These are phyloP conservation scores for Auxenochlorella pyrenoidosa DNA, from an alignment of 139 green algal species.

Conservation along the genomic window DNA sequence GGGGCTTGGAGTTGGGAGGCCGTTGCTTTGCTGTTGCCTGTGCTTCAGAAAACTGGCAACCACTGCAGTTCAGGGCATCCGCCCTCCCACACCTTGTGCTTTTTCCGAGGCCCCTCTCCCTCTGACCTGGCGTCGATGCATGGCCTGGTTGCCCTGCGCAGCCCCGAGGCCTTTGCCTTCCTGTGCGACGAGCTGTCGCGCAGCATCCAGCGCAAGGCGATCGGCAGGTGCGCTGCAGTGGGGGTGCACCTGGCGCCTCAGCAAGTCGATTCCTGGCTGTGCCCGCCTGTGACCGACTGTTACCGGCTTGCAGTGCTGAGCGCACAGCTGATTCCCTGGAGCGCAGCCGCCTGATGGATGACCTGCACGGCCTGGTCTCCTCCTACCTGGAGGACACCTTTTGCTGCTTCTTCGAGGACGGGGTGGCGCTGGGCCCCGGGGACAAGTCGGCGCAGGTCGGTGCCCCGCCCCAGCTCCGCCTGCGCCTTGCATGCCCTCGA, in stretches of 20 bases:
- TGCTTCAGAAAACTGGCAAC: background rate
- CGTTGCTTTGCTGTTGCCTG: background rate
- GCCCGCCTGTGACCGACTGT: no score
- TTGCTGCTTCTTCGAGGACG: conserved; percentile 14
- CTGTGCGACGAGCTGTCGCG: conserved; percentile 49
- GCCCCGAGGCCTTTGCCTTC: conserved; percentile 49
- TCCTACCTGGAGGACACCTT: conserved; percentile 25
- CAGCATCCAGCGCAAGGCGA: conserved; percentile 4
- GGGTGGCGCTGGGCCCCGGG: background rate
- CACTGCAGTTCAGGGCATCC: background rate
- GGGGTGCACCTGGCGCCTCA: no score
- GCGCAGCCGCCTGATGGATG: conserved; percentile 7
- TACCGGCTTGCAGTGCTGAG: no score
- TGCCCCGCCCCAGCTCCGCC: background rate
- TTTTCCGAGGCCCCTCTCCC: no score
- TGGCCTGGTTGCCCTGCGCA: background rate
- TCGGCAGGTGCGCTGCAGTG: conserved; percentile 10
- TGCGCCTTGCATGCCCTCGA: background rate
- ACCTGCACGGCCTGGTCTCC: conserved; percentile 12
- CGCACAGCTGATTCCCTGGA: no score
- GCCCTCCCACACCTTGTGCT: background rate
- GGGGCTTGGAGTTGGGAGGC: no score
- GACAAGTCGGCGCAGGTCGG: background rate
- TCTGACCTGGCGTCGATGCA: no score
- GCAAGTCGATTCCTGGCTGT: no score